Base-by-base conservation (phyloP, 371 early-diverging fungal genomes). In the Thermomucor indicae-seudaticae region DNA sequence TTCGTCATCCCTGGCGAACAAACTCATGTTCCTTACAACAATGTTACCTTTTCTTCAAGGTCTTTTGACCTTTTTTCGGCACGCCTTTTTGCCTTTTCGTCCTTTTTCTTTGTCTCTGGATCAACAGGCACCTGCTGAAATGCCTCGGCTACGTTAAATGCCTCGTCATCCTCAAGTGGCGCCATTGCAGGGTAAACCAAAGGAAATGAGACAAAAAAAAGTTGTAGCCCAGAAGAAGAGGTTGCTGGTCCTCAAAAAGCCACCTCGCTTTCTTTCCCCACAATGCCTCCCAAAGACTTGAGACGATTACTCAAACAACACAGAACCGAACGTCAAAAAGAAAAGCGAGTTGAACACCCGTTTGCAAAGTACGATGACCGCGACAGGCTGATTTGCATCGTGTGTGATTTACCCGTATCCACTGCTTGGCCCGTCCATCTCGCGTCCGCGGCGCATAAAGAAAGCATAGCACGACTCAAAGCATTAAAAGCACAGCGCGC, bases 281-380 rank as follows among this genome's bases (percentile, higher is more conserved):
- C 24, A 11, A 66, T 70, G 71, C 58, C 67, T 2, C 58, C 67
- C 7, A 61, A 58, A 30, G 71, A 76, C 34, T 60, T 70, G 29
- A 66, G 77, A 19, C 57, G 58, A 12, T 43, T 76, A 43, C 58
- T 76, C 14, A 72, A 72, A 41, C 66, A 72, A 42, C 64, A 72
- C 44, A 62, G 64, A 23, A 22, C 51, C 35, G 67, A 70, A 52
- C 48, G 77, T 30, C 59, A 58, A n/a, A 62, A 63, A 47, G 32
- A 51, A 10, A 53, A 58, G 17, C 58, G 57, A 40, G 39, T 76
- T 14, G 53, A 55, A 20, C 77, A 76, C 43, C 71, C 71, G 8
- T 65, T 72, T 49, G 77, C 77, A 5, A 72, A 67, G 47, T 76
- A 76, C 51, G 73, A 76, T 43, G 45, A 57, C 6, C 55, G 58